A percentile compares a stretch with the other conserved stretches of the same genome.
These are phyloP conservation scores for Diatrype stigma DNA, from an alignment of 2,329 filamentous ascomycete genomes.

Conservation along the genomic window DNA sequence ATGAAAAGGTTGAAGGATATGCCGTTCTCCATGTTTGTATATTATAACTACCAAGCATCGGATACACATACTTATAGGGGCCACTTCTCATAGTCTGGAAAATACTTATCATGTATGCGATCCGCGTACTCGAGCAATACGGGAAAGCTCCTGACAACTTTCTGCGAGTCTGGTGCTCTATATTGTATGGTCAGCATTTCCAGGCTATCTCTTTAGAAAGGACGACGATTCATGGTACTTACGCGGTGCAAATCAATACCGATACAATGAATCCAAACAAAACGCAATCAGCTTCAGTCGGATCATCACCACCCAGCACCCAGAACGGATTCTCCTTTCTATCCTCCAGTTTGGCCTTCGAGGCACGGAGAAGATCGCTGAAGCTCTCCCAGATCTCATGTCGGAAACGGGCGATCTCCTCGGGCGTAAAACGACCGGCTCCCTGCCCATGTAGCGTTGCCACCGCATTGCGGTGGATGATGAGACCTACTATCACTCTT, in stretches of 20 bases:
- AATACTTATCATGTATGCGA: constrained; percentile 52
- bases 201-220: not conserved
- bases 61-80: too few species aligned
- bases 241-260: constrained; percentile 50
- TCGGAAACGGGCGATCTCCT: constrained; percentile 44
- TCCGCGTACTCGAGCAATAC: constrained; percentile 50
- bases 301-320: constrained; percentile 47
- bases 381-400: constrained; percentile 52
- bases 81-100: constrained; percentile 51
- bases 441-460: constrained; percentile 54
- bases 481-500: constrained; percentile 44
- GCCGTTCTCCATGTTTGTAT: too few species aligned
- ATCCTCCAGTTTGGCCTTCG: constrained; percentile 17
- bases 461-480: constrained; percentile 41
- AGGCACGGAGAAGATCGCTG: constrained; percentile 38
- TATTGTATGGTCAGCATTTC: constrained; percentile 6
- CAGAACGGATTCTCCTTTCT: constrained; percentile 44
- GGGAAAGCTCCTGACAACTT: constrained; percentile 42
- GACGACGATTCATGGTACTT: constrained; percentile 26
- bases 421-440: constrained; percentile 43
- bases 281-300: constrained; percentile 53
- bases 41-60: too few species aligned
- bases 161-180: constrained; percentile 43
- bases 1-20: too few species aligned
- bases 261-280: constrained; percentile 56